phyloP scores from a whole-genome alignment of 257 asterid genomes.

The Solanum dulcamara region DNA sequence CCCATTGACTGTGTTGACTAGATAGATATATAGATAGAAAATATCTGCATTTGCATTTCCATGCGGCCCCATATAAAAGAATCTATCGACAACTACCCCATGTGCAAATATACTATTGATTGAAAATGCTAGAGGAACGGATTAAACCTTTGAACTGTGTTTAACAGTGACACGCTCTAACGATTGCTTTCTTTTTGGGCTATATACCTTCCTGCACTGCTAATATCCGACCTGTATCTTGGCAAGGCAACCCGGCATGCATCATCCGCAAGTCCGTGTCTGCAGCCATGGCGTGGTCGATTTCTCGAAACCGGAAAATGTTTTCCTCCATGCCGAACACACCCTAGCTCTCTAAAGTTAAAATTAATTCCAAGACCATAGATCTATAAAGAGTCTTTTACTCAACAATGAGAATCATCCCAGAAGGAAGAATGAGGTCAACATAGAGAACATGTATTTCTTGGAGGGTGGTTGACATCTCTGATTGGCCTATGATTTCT shows the following conservation, averaged over 20 bases:
- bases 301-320: neutral
- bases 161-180: constrained; percentile 2
- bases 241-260: neutral
- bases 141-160: neutral
- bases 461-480: neutral
- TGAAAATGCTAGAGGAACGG: neutral
- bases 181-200: neutral
- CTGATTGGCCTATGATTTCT: neutral
- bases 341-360: neutral
- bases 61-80: neutral
- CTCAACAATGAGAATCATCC: neutral
- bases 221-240: neutral
- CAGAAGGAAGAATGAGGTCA: neutral
- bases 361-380: neutral
- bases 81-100: neutral
- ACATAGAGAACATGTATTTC: neutral
- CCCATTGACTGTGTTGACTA: neutral
- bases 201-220: neutral
- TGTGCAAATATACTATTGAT: neutral
- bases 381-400: neutral
- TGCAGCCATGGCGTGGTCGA: neutral
- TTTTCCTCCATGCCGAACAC: neutral
- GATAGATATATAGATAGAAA: neutral
- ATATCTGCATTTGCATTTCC: neutral
- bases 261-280: neutral